Evolutionary conservation across 2,329 filamentous ascomycete species (phyloP), one percentile per base, ranked within the genome.

Genomic region (Neurospora crassa): DNA sequence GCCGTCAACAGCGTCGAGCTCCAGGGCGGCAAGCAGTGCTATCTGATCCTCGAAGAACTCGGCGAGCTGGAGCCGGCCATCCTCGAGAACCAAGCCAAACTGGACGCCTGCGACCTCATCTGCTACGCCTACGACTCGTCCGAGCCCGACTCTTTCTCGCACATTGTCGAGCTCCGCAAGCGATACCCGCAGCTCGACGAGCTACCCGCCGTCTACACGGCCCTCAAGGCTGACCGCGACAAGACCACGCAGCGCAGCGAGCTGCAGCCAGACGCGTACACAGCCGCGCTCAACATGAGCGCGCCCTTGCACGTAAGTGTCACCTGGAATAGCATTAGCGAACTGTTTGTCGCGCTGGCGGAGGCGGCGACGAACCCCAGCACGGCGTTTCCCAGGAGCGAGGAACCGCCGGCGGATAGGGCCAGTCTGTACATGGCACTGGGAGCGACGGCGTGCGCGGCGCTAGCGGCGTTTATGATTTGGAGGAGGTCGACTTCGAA

Each of bases 61-160:
- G 96, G 96, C 42, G 94, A 98, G 80, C 85, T 97, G n/a, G 96
- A 98, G 80, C 92, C 93, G 0, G 96, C 96, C 14, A 94, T 98
- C 70, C 84, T 99, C 3, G 96, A 98, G 71, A 99, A 99, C 78
- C 90, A 91, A 78, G 88, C 90, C 67, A 97, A 96, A 81, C 86
- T 99, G 16, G 93, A 97, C 77, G 90, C 94, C 6, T 98, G 95
- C 81, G 96, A 99, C 80, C 86, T 99, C 34, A 87, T 99, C 67
- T 97, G 95, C 81, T 98, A 97, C 81, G 91, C 93, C 0, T 99
- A 98, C 82, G 96, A 99, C 82, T 98, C 95, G 2, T 96, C 94
- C 1, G 94, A 99, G 73, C 95, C 96, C 0, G 94, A 98, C 80
- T 97, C 93, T 4, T 99, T 99, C 80, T 90, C 92, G 1, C 94